phyloP scores from a whole-genome alignment of 306 rosid genomes.

The Acacia crassicarpa region DNA sequence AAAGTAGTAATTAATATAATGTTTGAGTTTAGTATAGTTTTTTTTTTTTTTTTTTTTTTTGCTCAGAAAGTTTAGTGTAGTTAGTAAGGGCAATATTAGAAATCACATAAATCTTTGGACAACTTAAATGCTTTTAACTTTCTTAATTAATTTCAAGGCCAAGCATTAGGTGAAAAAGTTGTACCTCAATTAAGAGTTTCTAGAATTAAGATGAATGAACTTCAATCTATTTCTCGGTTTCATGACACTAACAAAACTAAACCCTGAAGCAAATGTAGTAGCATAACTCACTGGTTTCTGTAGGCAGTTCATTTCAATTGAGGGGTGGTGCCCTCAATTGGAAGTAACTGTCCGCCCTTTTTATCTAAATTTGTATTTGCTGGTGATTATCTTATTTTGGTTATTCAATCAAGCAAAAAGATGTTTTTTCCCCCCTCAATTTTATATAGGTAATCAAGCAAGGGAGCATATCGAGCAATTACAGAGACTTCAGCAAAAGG shows the following conservation, averaged over 20 bases:
- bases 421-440: not conserved
- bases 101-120: too few relatives aligned
- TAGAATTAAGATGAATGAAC: not conserved
- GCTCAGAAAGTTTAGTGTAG: too few relatives aligned
- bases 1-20: too few relatives aligned
- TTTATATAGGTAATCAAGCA: slow-evolving; percentile 31
- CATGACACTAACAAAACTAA: not conserved
- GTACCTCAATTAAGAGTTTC: not conserved
- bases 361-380: not conserved
- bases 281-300: not conserved
- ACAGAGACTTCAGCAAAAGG: slow-evolving; percentile 70
- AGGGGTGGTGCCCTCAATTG: too few relatives aligned
- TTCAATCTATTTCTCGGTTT: not conserved
- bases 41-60: too few relatives aligned
- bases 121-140: too few relatives aligned
- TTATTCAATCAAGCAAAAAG: not conserved
- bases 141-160: too few relatives aligned
- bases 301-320: not conserved
- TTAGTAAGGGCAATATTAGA: too few relatives aligned
- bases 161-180: slow-evolving; percentile 15
- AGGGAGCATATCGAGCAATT: slow-evolving; percentile 69
- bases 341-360: too few relatives aligned
- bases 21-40: too few relatives aligned
- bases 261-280: not conserved
- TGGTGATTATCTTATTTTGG: not conserved